Evolutionary conservation across 768 basidiomycete species (phyloP), one percentile per base, ranked within the genome.

Genomic region (Mycena amicta): DNA sequence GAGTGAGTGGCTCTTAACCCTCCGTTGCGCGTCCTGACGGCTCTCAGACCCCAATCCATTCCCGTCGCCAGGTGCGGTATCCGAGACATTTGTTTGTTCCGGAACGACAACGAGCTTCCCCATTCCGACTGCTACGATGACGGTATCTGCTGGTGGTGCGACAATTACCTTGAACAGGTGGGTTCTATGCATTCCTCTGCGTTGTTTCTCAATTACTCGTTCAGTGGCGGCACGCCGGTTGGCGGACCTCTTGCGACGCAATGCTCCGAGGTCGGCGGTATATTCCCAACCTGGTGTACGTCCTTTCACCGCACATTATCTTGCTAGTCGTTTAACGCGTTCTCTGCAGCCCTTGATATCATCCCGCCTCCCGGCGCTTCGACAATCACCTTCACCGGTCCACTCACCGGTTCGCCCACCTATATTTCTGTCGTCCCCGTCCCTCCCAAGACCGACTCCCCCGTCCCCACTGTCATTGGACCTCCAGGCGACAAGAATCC

Each of bases 41-140:
- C 15, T 27, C 33, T 50, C 50, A 57, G 56, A 57, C 26, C 56
- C 56, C 2, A 57, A 57, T 28, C 56, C 56, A 11, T 43, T 25
- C 40, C 56, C 56, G 5, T 33, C 56, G 13, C 30, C 56, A 13
- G 40, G 40, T 18, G 56, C 56, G 13, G 30, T 20, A 13, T 51
- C 56, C 0, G 56, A 57, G 41, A 57, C 56, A 3, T 57, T 57
- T 40, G 40, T 57, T 2, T 37, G 33, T 37, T 37, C 33, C 8
- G 33, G 33, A 18, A 37, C 33, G 33, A 37, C 33, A 18, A 37
- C 33, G 33, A 37, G 33, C 33, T 37, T 37, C 33, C 33, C 33
- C 8, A 37, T 37, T 8, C 33, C 33, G 33, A 37, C 33, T 37
- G 39, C 20, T 27, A 51, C 29, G 1, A 43, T 52, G 5, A 52